Evolutionary conservation across 352 stramenopile genomes (phyloP).

Genomic region (Globisporangium camurandrum): DNA sequence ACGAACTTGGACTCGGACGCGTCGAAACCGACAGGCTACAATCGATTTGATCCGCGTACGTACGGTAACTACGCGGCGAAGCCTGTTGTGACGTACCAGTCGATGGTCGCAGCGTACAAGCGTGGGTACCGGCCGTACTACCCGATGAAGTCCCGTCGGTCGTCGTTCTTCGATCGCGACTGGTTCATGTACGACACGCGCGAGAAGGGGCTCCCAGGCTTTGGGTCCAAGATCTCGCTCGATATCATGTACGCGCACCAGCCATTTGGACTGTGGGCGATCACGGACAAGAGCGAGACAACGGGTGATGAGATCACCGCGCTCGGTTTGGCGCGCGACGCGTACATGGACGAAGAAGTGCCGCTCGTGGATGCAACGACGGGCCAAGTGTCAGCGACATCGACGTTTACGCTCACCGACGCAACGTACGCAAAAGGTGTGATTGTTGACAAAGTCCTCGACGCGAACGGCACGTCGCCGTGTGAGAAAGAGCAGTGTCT

Average conservation of each 20-base stretch:
- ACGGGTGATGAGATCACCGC: conserved; percentile 20
- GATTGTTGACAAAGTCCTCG: conserved; percentile 44
- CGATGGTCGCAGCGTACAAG: conserved; percentile 48
- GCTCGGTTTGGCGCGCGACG: conserved; percentile 26
- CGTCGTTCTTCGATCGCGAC: conserved; percentile 84
- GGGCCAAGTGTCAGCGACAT: conserved; percentile 22
- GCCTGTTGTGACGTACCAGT: conserved; percentile 49
- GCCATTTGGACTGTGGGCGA: conserved; percentile 66
- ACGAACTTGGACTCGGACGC: conserved; percentile 53
- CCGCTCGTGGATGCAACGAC: conserved; percentile 24
- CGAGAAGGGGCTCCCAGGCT: conserved; percentile 28
- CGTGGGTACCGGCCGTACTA: conserved; percentile 83
- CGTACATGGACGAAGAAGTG: conserved; percentile 28
- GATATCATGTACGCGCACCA: conserved; percentile 62
- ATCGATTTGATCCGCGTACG: conserved; percentile 35
- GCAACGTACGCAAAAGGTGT: conserved; percentile 36
- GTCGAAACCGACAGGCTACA: conserved; percentile 27
- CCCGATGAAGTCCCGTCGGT: conserved; percentile 69
- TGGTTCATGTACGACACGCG: conserved; percentile 74
- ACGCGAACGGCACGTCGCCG: conserved; percentile 17
- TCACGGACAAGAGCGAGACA: conserved; percentile 29
- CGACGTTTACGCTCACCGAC: conserved; percentile 22
- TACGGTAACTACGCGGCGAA: conserved; percentile 38
- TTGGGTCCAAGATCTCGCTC: conserved; percentile 45
- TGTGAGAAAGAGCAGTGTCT: conserved; percentile 38